Percentiles rank a stretch among this genome's conserved stretches.
These are phyloP conservation scores for Gaeumannomyces tritici DNA, from an alignment of 2,329 filamentous ascomycete species.

Conservation along the genomic window DNA sequence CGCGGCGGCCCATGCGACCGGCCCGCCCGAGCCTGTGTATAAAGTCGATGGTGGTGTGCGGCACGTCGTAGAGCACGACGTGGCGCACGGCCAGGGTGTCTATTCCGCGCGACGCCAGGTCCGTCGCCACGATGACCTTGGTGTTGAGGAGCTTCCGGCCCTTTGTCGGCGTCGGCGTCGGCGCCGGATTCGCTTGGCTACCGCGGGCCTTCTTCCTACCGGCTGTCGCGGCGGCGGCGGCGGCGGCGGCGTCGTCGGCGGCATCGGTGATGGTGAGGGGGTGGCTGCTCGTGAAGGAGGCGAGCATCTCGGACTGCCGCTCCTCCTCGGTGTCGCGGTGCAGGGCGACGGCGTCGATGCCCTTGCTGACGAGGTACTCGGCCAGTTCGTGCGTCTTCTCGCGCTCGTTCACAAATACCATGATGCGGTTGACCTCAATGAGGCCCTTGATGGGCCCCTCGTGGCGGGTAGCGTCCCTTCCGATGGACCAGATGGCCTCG, in stretches of 20 bases:
- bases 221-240: not conserved
- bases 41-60: constrained; percentile 94
- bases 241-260: not conserved
- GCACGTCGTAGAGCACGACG: constrained; percentile 94
- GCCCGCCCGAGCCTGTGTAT: constrained; percentile 91
- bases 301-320: constrained; percentile 67
- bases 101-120: constrained; percentile 85
- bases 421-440: constrained; percentile 66
- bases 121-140: constrained; percentile 89
- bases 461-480: constrained; percentile 57
- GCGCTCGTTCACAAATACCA: constrained; percentile 17
- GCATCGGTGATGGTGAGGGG: constrained; percentile 22
- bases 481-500: constrained; percentile 89
- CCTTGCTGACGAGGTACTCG: constrained; percentile 69
- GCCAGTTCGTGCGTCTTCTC: constrained; percentile 61
- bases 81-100: constrained; percentile 87
- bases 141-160: constrained; percentile 58
- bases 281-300: constrained; percentile 55
- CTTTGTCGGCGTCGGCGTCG: constrained; percentile 20
- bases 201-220: constrained; percentile 4
- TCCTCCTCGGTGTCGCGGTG: constrained; percentile 75
- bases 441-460: constrained; percentile 45
- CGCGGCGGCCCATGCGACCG: constrained; percentile 84
- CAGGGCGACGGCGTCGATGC: constrained; percentile 78
- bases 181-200: constrained; percentile 10